Evolutionary conservation across 768 basidiomycete genomes (phyloP).

Genomic region (Leucosporidium creatinivorum): DNA sequence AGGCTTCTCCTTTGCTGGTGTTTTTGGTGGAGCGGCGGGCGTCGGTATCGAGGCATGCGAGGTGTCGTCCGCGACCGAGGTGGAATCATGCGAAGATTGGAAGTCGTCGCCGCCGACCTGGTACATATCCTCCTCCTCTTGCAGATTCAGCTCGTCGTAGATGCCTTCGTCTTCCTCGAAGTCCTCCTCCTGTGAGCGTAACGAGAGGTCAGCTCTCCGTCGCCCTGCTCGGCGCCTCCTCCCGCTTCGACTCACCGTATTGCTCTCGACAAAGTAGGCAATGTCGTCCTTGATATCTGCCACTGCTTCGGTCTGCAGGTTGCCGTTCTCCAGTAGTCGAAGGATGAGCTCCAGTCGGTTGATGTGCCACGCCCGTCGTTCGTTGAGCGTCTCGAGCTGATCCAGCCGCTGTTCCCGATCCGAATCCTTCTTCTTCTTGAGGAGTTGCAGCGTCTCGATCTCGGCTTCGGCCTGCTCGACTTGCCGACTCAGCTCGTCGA

Average conservation of each 20-base stretch:
- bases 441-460: constrained; percentile 72
- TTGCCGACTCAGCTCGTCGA: constrained; percentile 87
- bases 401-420: constrained; percentile 64
- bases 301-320: constrained; percentile 72
- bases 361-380: constrained; percentile 92
- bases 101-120: constrained; percentile 60
- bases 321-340: constrained; percentile 87
- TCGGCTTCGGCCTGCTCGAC: constrained; percentile 93
- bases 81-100: constrained; percentile 60
- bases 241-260: constrained; percentile 59
- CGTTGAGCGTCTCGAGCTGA: constrained; percentile 80
- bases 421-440: constrained; percentile 52
- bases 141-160: constrained; percentile 93
- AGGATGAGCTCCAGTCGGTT: constrained; percentile 84
- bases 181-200: constrained; percentile 68
- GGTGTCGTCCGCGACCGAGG: constrained; percentile 50
- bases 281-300: constrained; percentile 84
- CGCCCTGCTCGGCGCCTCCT: neutral
- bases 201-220: neutral
- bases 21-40: constrained; percentile 32
- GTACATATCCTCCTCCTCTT: constrained; percentile 89
- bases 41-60: constrained; percentile 32
- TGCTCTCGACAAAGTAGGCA: constrained; percentile 88
- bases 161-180: constrained; percentile 97
- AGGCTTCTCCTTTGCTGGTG: constrained; percentile 24